Base-by-base conservation (phyloP, 139 green algal genomes). In the Chlamydomonas sp. region DNA sequence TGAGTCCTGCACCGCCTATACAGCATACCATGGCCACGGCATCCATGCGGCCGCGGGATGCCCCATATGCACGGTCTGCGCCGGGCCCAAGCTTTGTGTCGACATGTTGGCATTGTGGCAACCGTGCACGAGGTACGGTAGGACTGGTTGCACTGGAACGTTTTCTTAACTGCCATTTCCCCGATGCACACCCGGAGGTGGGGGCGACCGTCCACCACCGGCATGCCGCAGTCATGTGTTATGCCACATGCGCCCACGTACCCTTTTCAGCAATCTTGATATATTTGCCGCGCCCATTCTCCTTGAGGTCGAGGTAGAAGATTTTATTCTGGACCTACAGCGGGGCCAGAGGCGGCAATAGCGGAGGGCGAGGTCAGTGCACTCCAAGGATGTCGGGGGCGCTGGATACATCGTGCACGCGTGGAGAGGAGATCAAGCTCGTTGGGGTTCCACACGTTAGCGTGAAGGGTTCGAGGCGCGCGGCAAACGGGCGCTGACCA, bases 181-280 rank as follows among this genome's bases (percentile, higher is more conserved):
- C 31, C 31, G 31, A 49, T 77, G 63, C 66, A 71, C 12, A 71
- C 10, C 66, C 10, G 68, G n/a, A 58, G 31, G 68, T 5, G 5
- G 80, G 66, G 4, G 62, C 9, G 10, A 63, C 16, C 57, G 31
- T 62, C 10, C 31, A 76, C 6, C n/a, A 78, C 80, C 58, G 75
- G 67, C 12, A 67, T 77, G 12, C 79, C 20, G 5, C 49, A 12
- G 68, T 49, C 1, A 63, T 59, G 72, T 6, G 17, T 67, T 10
- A 6, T 5, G 5, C n/a, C 17, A 5, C 60, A 73, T 20, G 49
- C 66, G 10, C 14, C 57, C 6, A 76, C 85, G 77, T 63, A 72
- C 89, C 89, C 80, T 92, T 92, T 68, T 92, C 89, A 2, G 84
- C 80, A 49, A 92, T 83, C 62, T 92, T 92, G 7, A 92, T 71